These are phyloP conservation scores for Myxozyma monticola DNA, from an alignment of 805 yeast genomes.

Conservation along the genomic window DNA sequence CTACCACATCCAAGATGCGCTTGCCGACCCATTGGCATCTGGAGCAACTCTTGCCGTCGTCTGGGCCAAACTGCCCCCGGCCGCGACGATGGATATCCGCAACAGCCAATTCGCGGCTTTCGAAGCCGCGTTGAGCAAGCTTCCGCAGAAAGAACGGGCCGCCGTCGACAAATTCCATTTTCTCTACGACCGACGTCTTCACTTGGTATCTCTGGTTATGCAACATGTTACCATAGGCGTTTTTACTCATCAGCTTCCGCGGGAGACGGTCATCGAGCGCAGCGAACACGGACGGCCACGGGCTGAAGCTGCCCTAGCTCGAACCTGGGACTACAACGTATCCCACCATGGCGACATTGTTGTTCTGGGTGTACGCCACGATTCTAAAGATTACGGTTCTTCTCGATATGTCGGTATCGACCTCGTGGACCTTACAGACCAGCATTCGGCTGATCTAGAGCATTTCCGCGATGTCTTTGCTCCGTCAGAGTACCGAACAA, in stretches of 20 bases:
- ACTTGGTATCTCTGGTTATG: conserved; percentile 20
- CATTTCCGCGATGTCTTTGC: conserved; percentile 27
- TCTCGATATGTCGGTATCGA: conserved; percentile 19
- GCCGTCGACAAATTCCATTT: conserved; percentile 14
- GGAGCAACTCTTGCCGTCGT: no score
- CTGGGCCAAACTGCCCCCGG: no score
- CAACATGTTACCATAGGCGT: conserved; percentile 15
- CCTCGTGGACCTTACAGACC: conserved; percentile 13
- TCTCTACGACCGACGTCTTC: conserved; percentile 16
- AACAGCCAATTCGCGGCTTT: no score
- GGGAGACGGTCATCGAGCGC: conserved; percentile 3
- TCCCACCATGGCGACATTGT: conserved; percentile 26
- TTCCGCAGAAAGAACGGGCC: conserved; percentile 15
- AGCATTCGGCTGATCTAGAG: conserved; percentile 6
- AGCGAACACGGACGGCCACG: conserved; percentile 20
- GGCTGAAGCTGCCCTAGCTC: neutral
- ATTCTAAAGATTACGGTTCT: neutral
- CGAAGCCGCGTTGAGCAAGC: neutral
- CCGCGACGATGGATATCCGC: no score
- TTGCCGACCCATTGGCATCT: no score
- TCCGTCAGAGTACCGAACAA: conserved; percentile 8
- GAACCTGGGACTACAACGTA: conserved; percentile 23
- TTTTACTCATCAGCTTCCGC: conserved; percentile 7
- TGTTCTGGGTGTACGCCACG: conserved; percentile 15
- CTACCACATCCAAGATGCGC: no score